phyloP scores from a whole-genome alignment of 78 protist genomes.

The Emiliania huxleyi region DNA sequence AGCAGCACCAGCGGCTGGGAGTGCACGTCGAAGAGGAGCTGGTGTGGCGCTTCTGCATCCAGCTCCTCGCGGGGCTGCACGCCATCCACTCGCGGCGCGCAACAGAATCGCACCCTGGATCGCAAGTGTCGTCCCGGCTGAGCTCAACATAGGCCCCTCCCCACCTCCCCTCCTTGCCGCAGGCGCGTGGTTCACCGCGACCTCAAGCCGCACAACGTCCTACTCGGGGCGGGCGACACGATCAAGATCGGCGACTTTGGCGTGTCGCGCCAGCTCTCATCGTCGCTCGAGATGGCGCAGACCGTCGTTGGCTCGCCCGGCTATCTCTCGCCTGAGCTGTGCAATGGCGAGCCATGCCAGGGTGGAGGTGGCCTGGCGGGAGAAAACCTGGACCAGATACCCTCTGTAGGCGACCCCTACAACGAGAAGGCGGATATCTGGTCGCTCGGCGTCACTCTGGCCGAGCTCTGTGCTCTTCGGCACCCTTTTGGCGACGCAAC shows the following conservation, averaged over 20 bases:
- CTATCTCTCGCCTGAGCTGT: slow-evolving; percentile 75
- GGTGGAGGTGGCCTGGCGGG: too few species aligned
- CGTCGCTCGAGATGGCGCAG: not conserved
- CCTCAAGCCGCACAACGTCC: slow-evolving; percentile 42
- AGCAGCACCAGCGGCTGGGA: not conserved
- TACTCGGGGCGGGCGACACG: not conserved
- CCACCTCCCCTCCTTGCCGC: not conserved
- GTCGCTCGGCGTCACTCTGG: slow-evolving; percentile 77
- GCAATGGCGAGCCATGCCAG: slow-evolving; percentile 67
- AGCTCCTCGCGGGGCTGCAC: slow-evolving; percentile 15
- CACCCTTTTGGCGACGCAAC: slow-evolving; percentile 12
- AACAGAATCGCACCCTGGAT: too few species aligned
- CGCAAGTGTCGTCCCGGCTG: too few species aligned
- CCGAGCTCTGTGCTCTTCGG: slow-evolving; percentile 53
- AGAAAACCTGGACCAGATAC: too few species aligned
- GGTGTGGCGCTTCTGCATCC: not conserved
- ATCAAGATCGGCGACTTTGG: slow-evolving; percentile 28
- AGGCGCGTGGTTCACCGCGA: slow-evolving; percentile 35
- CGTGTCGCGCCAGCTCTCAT: not conserved
- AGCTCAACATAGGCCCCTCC: too few species aligned
- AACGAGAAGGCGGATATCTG: slow-evolving; percentile 71
- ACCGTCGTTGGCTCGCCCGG: slow-evolving; percentile 64
- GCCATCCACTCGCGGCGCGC: not conserved
- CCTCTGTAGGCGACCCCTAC: too few species aligned
- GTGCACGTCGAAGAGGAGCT: not conserved